Evolutionary conservation across 345 rosid genomes (phyloP).

Genomic region (Arabis alpina): DNA sequence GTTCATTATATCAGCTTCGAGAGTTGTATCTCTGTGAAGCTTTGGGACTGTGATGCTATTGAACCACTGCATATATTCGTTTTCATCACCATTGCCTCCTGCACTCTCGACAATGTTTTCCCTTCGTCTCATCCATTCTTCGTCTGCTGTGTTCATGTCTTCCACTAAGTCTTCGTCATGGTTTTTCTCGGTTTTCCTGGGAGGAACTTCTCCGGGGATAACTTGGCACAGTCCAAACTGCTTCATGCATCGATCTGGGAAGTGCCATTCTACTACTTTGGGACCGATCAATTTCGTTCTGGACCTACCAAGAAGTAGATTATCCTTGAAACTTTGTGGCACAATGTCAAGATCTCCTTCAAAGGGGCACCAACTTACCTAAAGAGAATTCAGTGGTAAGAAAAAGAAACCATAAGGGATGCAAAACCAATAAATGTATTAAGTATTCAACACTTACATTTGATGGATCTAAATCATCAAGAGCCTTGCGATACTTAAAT

Average conservation of each 20-base stretch:
- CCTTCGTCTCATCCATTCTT: conserved; percentile 65
- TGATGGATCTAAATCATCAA: conserved; percentile 60
- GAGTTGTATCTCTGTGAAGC: conserved; percentile 49
- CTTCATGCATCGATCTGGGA: conserved; percentile 79
- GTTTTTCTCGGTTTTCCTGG: conserved; percentile 53
- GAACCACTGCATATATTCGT: conserved; percentile 73
- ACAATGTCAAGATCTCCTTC: conserved; percentile 56
- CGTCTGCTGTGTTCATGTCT: conserved; percentile 70
- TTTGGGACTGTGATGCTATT: conserved; percentile 55
- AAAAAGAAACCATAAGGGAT: neutral
- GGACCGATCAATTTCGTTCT: conserved; percentile 78
- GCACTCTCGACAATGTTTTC: conserved; percentile 54
- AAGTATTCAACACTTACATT: conserved; percentile 46
- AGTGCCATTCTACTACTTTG: conserved; percentile 82
- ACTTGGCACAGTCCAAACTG: conserved; percentile 69
- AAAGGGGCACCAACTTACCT: conserved; percentile 65
- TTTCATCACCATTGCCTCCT: conserved; percentile 54
- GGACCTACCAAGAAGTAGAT: conserved; percentile 71
- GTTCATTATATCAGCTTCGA: conserved; percentile 47
- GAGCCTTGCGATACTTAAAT: conserved; percentile 65
- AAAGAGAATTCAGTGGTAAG: neutral
- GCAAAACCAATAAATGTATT: neutral
- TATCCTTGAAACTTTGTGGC: conserved; percentile 52
- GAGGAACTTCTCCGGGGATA: conserved; percentile 62
- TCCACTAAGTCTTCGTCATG: conserved; percentile 74